Base-by-base conservation (phyloP, 257 asterid species). In the Paulownia fortunei region DNA sequence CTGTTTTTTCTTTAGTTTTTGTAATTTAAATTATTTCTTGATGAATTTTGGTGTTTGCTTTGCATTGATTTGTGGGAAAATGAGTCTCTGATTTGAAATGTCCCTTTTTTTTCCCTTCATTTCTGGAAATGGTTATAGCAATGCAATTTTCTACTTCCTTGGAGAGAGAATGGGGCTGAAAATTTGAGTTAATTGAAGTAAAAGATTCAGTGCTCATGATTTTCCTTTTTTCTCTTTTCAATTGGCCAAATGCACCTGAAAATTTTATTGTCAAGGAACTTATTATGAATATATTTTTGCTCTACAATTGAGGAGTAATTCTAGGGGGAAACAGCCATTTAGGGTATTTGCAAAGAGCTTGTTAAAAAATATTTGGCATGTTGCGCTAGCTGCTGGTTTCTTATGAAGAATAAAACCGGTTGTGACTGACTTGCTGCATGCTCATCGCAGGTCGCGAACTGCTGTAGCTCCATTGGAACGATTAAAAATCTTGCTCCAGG, bases 391-490 rank as follows among this genome's bases (percentile, higher is more conserved):
- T 76, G 81, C 46, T 51, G 78, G 52, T 42, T 81, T 76, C 21
- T n/a, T 19, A 7, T 47, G 59, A 26, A 67, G 49, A 24, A 16
- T 72, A 6, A 34, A 51, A 6, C 54, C 6, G 32, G 64, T 51
- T 8, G 46, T 72, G 70, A 55, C 72, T 68, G 67, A 74, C 70
- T 76, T 63, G 74, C 34, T 55, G 56, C 68, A 11, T 63, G 58
- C 58, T 30, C 52, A 51, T 76, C 75, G 76, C 92, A 93, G 98
- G 84, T 93, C 98, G 1, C 92, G 97, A n/a, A 92, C 98, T 62
- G 97, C 98, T 56, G 98, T 94, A 62, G 98, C 98, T 67, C 98
- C 98, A 36, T 60, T 94, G 91, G 98, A 94, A 80, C 93, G 98
- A 68, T 76, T 94, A 63, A 94, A 94, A 79, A 94, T 94, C 49